Evolutionary conservation across 768 basidiomycete genomes (phyloP), one percentile per base, ranked within the genome.

Genomic region (Rhizopogon vinicolor): DNA sequence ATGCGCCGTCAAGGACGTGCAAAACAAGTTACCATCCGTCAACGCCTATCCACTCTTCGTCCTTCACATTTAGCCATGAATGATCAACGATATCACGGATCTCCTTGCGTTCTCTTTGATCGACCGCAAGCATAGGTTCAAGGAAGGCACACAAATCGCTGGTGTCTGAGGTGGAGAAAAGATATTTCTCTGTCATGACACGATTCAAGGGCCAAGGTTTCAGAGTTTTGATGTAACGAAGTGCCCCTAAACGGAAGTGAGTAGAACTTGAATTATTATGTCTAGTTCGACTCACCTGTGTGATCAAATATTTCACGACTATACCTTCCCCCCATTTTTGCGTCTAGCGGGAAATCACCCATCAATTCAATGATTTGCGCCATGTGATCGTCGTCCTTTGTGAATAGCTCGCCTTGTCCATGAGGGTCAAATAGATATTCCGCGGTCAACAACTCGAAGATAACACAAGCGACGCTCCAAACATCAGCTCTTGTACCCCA

Each of bases 331-430:
- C 85, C 86, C 80, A 88, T 84, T 74, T 91, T 93, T 43, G 87
- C 78, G 48, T 84, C 80, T 28, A 85, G 63, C 13, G 83, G 73
- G 58, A 87, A 84, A 71, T 93, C 89, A 35, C 93, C 93, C 56
- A 95, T 73, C 9, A 97, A 76, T 74, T 97, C 94, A 54, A 95
- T 87, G 58, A 96, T 91, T 74, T 95, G 93, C 37, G 94, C 94
- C 81, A 95, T 84, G 63, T 97, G 94, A 68, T 98, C 96, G 65
- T 95, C 93, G 69, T 97, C 93, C 71, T 94, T 94, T 56, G 84
- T 86, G 64, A 92, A 95, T 44, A 89, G 72, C 60, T 87, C 85
- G 25, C 84, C 84, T 69, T 90, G 87, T 28, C 84, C 84, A 58
- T 90, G 89, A 14, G 91, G 91, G 66, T 96, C 93, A 67, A 97